phyloP scores from a whole-genome alignment of 2,329 filamentous ascomycete genomes.

The Phialophora verrucosa region DNA sequence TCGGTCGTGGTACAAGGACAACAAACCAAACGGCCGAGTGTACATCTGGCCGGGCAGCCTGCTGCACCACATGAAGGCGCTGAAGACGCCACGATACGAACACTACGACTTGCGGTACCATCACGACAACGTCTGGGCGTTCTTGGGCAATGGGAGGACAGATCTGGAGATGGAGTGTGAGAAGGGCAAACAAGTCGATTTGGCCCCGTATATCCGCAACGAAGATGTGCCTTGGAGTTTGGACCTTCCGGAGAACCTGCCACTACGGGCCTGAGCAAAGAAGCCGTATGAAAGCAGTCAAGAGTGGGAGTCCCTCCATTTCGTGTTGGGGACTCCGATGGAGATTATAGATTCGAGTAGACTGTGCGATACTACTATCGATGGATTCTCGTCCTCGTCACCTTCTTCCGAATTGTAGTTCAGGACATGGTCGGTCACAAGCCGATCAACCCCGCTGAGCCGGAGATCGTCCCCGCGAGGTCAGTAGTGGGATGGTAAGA shows the following conservation, averaged over 20 bases:
- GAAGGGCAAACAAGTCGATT: conserved; percentile 22
- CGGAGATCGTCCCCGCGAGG: background rate
- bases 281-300: background rate
- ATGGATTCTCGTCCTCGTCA: background rate
- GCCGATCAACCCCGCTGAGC: background rate
- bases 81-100: conserved; percentile 46
- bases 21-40: conserved; percentile 29
- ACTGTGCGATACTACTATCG: background rate
- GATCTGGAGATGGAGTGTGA: conserved; percentile 43
- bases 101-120: conserved; percentile 46
- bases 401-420: background rate
- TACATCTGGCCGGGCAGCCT: conserved; percentile 30
- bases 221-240: conserved; percentile 24
- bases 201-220: conserved; percentile 30
- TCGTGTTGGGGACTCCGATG: background rate
- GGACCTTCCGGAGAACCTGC: conserved; percentile 20
- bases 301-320: background rate
- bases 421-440: background rate
- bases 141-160: conserved; percentile 52
- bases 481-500: background rate
- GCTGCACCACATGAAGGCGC: conserved; percentile 39
- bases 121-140: conserved; percentile 48
- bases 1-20: conserved; percentile 41
- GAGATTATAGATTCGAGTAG: background rate
- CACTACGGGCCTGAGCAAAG: background rate